A percentile compares a stretch with the other conserved stretches of the same genome.
Conservation (phyloP, 306 rosid genomes). For the Prinsepia uniflora region DNA sequence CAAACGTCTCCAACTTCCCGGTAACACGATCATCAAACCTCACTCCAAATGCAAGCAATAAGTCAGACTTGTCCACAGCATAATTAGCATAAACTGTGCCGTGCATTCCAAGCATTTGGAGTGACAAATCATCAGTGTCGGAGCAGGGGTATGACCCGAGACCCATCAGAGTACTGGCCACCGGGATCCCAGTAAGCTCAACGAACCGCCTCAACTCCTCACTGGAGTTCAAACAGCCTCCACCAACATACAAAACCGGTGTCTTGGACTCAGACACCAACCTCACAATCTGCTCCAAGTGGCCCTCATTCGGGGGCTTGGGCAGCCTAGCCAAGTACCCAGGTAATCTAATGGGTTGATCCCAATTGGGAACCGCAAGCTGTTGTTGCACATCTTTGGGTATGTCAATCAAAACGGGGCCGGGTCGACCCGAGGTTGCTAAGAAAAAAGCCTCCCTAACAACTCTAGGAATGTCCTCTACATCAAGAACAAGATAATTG, state of each 20-base stretch:
- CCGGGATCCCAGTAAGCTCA: slow-evolving; percentile 66
- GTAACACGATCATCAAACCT: slow-evolving; percentile 95
- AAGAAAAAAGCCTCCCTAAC: slow-evolving; percentile 69
- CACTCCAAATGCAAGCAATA: slow-evolving; percentile 89
- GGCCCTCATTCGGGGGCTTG: slow-evolving; percentile 32
- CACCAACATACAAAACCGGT: slow-evolving; percentile 83
- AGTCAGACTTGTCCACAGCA: slow-evolving; percentile 70
- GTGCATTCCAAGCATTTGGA: slow-evolving; percentile 91
- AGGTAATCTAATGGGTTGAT: slow-evolving; percentile 35
- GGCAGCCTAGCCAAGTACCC: slow-evolving; percentile 73
- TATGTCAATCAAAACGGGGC: slow-evolving; percentile 73
- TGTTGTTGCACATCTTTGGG: slow-evolving; percentile 93
- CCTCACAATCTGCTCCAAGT: slow-evolving; percentile 56
- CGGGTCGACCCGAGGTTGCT: slow-evolving; percentile 78
- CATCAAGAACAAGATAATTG: slow-evolving; percentile 82
- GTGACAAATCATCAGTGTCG: slow-evolving; percentile 41
- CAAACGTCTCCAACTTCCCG: slow-evolving; percentile 85
- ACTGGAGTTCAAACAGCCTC: slow-evolving; percentile 80
- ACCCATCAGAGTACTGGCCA: slow-evolving; percentile 87
- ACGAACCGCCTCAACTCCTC: slow-evolving; percentile 61
- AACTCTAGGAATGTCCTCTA: slow-evolving; percentile 76
- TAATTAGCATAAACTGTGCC: slow-evolving; percentile 94
- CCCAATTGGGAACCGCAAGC: slow-evolving; percentile 73
- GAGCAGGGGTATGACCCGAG: slow-evolving; percentile 57
- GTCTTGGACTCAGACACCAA: slow-evolving; percentile 53